Evolutionary conservation across 805 yeast genomes (phyloP), one percentile per base, ranked within the genome.

Genomic region (Monosporozyma solicola): DNA sequence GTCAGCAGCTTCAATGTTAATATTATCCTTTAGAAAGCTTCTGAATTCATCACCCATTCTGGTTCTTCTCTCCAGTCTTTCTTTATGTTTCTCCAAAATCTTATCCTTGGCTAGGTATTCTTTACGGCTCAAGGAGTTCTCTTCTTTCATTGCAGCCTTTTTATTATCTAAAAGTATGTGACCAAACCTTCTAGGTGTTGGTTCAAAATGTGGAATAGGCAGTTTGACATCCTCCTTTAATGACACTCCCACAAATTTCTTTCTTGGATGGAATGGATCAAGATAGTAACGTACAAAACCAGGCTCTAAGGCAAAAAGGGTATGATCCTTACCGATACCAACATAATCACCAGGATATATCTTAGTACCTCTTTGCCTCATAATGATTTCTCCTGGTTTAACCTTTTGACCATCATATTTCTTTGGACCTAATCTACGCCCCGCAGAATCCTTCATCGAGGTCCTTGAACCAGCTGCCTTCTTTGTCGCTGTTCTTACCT

Each of bases 391-490:
- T 9, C 97, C 97, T 1, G 87, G 82, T 49, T 77, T 76, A 1
- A 92, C 96, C 32, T 63, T 64, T 47, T 74, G 72, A 43, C 94
- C 90, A 63, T 92, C 97, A 56, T 85, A 80, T 49, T 79, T 86
- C 72, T 94, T 94, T 37, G 95, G 86, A 27, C 99, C 99, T 50
- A 94, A 74, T 65, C 98, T 77, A 69, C 95, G 83, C 75, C 99
- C 99, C 3, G 89, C 89, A 15, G 99, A 91, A 69, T 91, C 97
- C 67, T 85, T 85, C 82, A 86, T 91, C 59, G 86, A 87, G 16
- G 97, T 87, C 72, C 83, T 87, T n/a, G 97, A 89, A 61, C 97
- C 97, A 22, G 95, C 89, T 7, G 94, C 97, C 67, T 83, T 85
- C 72, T 94, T 94, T 15, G 97, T 89, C 29, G 99, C 96, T 22